These are phyloP conservation scores for Acacia concinna DNA, from an alignment of 331 rosid species.

Conservation along the genomic window DNA sequence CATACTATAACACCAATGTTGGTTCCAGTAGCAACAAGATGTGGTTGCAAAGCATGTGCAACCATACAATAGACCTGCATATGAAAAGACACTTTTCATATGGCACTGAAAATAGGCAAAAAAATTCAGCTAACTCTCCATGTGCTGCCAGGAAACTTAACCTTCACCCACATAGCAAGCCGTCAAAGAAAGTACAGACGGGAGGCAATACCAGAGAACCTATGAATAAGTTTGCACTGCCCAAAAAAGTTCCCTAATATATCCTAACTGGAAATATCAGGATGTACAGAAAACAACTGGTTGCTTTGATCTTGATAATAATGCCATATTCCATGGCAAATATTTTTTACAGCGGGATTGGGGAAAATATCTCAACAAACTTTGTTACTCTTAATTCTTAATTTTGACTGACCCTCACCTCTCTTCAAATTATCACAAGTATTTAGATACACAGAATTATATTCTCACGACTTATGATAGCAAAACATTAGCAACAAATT, in stretches of 20 bases:
- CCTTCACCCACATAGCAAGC: neutral
- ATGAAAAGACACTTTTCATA: neutral
- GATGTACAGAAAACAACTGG: neutral
- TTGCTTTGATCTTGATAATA: neutral
- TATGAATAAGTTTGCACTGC: neutral
- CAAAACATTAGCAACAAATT: conserved; percentile 25
- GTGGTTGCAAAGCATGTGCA: conserved; percentile 89
- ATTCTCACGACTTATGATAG: conserved; percentile 13
- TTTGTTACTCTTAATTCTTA: neutral
- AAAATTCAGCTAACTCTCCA: neutral
- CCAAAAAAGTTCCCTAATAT: neutral
- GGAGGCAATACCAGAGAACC: neutral
- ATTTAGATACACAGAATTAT: conserved; percentile 29
- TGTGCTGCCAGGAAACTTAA: neutral
- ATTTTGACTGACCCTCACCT: conserved; percentile 14
- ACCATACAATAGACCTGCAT: conserved; percentile 93
- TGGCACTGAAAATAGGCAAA: neutral
- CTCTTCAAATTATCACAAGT: conserved; percentile 5
- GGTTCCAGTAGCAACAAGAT: conserved; percentile 97
- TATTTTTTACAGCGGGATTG: conserved; percentile 10
- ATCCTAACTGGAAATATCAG: neutral
- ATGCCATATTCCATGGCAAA: neutral
- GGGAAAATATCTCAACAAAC: conserved; percentile 22
- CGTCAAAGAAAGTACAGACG: neutral
- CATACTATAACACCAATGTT: conserved; percentile 90